Percentiles rank a stretch among this genome's conserved stretches.
Evolutionary conservation across 306 rosid genomes (phyloP).

Genomic region (Pterocarpus macrocarpus): DNA sequence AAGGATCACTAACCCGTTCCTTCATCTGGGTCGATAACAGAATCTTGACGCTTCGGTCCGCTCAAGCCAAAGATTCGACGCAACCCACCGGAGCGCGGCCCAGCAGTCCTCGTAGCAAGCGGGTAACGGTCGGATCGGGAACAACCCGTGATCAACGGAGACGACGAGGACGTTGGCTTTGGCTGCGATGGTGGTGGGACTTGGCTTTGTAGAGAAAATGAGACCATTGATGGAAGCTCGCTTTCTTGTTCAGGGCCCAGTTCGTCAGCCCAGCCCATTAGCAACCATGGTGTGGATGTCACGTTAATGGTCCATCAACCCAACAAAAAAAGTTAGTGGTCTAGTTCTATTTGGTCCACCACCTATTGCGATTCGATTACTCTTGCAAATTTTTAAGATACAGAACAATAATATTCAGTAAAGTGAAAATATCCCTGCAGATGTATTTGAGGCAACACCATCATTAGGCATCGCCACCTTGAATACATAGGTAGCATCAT

Average conservation of each 20-base stretch:
- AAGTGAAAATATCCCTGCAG: constrained; percentile 45
- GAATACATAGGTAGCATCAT: constrained; percentile 63
- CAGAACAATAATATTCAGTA: no score
- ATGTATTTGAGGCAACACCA: constrained; percentile 66
- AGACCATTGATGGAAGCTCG: no score
- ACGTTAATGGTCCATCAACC: no score
- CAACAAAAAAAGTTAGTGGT: no score
- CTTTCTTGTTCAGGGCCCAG: no score
- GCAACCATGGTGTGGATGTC: no score
- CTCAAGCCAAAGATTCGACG: constrained; percentile 40
- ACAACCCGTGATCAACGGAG: constrained; percentile 19
- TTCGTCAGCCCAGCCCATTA: no score
- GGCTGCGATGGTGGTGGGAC: neutral
- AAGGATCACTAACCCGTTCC: no score
- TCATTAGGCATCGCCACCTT: constrained; percentile 68
- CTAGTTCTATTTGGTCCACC: no score
- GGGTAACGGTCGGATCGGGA: constrained; percentile 32
- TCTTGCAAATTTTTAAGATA: no score
- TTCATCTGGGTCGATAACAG: no score
- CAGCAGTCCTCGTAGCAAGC: constrained; percentile 45
- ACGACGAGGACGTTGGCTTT: constrained; percentile 14
- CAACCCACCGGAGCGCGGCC: constrained; percentile 57
- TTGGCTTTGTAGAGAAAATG: constrained; percentile 29
- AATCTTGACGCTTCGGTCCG: constrained; percentile 56
- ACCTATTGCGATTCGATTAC: no score